Evolutionary conservation across 2,329 filamentous ascomycete species (phyloP).

Genomic region (Capronia epimyces): DNA sequence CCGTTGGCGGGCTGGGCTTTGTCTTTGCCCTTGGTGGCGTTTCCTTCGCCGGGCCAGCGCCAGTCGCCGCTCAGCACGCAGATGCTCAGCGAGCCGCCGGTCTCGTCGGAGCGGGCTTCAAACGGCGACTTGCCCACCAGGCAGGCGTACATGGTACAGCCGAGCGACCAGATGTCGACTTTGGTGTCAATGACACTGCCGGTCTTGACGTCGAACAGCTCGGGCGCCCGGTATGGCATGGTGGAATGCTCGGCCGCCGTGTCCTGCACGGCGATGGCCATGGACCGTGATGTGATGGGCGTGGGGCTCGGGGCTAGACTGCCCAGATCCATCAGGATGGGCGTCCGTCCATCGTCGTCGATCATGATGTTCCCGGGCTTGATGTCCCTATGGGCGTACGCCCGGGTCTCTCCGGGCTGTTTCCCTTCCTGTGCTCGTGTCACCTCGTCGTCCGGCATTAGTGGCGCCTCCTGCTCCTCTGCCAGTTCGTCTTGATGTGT

Average conservation of each 20-base stretch:
- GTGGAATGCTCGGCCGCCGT: conserved; percentile 93
- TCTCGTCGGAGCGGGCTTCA: conserved; percentile 92
- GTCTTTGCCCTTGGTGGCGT: conserved; percentile 54
- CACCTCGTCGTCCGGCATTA: conserved; percentile 66
- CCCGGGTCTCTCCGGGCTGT: conserved; percentile 62
- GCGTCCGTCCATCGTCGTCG: conserved; percentile 76
- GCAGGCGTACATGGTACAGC: conserved; percentile 96
- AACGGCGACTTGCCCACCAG: conserved; percentile 95
- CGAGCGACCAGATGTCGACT: conserved; percentile 95
- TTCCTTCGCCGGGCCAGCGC: conserved; percentile 87
- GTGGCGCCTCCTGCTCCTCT: conserved; percentile 68
- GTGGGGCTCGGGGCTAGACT: conserved; percentile 83
- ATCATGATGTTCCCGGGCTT: conserved; percentile 99
- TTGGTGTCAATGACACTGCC: conserved; percentile 89
- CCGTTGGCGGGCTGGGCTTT: conserved; percentile 28
- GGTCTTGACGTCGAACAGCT: conserved; percentile 96
- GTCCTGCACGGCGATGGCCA: conserved; percentile 89
- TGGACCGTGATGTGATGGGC: conserved; percentile 79
- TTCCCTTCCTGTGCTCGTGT: conserved; percentile 62
- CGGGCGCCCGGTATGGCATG: conserved; percentile 96
- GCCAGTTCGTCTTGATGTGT: conserved; percentile 60
- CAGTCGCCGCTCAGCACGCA: conserved; percentile 92
- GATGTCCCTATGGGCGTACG: conserved; percentile 93
- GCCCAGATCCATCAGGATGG: conserved; percentile 96
- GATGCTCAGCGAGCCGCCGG: conserved; percentile 84